These are phyloP conservation scores for Tuber indicum DNA, from an alignment of 495 filamentous ascomycete genomes.

Conservation along the genomic window DNA sequence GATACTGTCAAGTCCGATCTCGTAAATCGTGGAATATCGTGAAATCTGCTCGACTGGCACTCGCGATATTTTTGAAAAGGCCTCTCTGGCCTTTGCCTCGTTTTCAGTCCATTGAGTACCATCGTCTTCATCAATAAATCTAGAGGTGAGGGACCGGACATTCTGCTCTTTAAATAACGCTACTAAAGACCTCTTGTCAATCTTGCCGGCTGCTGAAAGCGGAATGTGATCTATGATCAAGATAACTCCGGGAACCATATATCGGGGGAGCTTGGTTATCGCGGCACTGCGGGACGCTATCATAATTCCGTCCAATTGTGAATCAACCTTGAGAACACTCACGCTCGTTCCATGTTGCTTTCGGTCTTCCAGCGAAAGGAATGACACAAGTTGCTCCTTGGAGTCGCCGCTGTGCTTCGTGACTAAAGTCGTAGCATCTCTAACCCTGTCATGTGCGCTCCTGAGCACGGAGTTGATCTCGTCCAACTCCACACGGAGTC, in stretches of 20 bases:
- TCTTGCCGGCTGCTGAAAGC: constrained; percentile 44
- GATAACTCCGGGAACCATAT: constrained; percentile 43
- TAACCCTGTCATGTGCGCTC: constrained; percentile 39
- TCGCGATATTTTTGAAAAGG: constrained; percentile 54
- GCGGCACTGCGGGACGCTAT: constrained; percentile 19
- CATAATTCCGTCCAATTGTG: constrained; percentile 18
- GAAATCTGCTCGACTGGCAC: constrained; percentile 52
- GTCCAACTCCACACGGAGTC: constrained; percentile 49
- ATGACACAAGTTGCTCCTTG: constrained; percentile 63
- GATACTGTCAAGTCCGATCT: constrained; percentile 82
- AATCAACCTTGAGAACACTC: constrained; percentile 36
- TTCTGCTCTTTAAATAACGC: constrained; percentile 38
- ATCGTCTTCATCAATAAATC: background rate
- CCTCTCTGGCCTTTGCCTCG: constrained; percentile 50
- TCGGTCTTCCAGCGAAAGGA: constrained; percentile 47
- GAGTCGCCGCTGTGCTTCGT: constrained; percentile 54
- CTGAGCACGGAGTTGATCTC: constrained; percentile 51
- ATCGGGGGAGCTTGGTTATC: constrained; percentile 36
- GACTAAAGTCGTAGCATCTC: constrained; percentile 60
- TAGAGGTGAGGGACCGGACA: constrained; percentile 26
- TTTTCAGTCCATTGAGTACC: constrained; percentile 48
- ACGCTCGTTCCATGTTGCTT: constrained; percentile 29
- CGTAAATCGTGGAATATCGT: constrained; percentile 63
- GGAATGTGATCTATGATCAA: constrained; percentile 42
- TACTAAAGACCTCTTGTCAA: constrained; percentile 42